Evolutionary conservation across 202 grass and related monocot genomes (phyloP).

Genomic region (Zoysia matrella): DNA sequence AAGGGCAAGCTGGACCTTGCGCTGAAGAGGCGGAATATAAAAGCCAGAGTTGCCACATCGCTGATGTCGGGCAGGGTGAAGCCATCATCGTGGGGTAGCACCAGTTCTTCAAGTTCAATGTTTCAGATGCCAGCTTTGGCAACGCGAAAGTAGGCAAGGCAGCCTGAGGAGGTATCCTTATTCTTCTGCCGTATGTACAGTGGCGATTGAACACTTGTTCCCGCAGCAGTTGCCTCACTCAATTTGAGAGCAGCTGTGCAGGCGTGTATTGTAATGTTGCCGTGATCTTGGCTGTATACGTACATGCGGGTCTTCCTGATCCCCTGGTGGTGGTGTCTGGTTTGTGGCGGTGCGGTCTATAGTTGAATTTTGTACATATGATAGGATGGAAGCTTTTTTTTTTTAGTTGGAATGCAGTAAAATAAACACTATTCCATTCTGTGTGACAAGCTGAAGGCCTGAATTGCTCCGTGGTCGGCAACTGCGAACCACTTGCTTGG

Average conservation of each 20-base stretch:
- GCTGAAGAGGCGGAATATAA: slow-evolving; percentile 74
- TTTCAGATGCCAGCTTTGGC: slow-evolving; percentile 31
- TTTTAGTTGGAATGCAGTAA: not conserved
- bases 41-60: slow-evolving; percentile 48
- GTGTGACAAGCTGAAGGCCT: too few species aligned
- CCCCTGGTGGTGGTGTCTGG: not conserved
- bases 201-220: not conserved
- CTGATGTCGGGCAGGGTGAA: slow-evolving; percentile 68
- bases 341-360: not conserved
- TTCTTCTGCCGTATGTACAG: not conserved
- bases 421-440: too few species aligned
- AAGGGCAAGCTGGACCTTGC: slow-evolving; percentile 55
- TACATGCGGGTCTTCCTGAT: not conserved
- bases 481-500: not conserved
- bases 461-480: not conserved
- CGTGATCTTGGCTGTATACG: not conserved
- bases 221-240: not conserved
- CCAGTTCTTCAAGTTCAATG: slow-evolving; percentile 29
- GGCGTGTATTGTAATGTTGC: not conserved
- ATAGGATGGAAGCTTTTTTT: not conserved
- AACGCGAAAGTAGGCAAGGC: slow-evolving; percentile 46
- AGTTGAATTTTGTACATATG: not conserved
- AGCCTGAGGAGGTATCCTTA: not conserved
- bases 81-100: slow-evolving; percentile 62
- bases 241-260: not conserved